phyloP scores from a whole-genome alignment of 129 eudicot genomes.

The Artemisia annua region DNA sequence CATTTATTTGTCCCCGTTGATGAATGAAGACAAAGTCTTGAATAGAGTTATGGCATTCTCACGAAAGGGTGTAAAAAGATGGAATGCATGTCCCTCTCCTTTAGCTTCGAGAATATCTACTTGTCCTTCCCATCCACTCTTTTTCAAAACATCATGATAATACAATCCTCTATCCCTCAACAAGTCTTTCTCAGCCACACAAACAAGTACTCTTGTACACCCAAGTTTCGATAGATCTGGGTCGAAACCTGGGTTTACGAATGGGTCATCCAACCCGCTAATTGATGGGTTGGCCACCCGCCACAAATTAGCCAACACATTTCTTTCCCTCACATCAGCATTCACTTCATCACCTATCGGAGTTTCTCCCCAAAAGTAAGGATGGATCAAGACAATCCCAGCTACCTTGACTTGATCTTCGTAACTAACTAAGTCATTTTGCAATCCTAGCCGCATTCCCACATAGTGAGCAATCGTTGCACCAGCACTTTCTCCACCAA shows the following conservation, averaged over 20 bases:
- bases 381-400: conserved; percentile 6
- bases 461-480: background rate
- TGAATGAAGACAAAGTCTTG: background rate
- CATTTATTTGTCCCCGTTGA: background rate
- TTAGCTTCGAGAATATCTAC: background rate
- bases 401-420: background rate
- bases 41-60: background rate
- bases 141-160: background rate
- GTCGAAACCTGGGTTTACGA: background rate
- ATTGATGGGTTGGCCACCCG: background rate
- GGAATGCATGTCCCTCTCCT: conserved; percentile 13
- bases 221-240: background rate
- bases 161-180: conserved; percentile 17
- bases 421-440: background rate
- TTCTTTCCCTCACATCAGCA: conserved; percentile 6
- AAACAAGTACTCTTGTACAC: conserved; percentile 11
- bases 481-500: conserved; percentile 15
- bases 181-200: conserved; percentile 11
- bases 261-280: conserved; percentile 3
- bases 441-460: background rate
- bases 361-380: conserved; percentile 16
- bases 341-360: background rate
- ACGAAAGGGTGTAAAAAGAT: background rate
- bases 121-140: background rate
- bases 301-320: background rate